Conservation (phyloP, 257 asterid species). For the Solanum acaule region DNA sequence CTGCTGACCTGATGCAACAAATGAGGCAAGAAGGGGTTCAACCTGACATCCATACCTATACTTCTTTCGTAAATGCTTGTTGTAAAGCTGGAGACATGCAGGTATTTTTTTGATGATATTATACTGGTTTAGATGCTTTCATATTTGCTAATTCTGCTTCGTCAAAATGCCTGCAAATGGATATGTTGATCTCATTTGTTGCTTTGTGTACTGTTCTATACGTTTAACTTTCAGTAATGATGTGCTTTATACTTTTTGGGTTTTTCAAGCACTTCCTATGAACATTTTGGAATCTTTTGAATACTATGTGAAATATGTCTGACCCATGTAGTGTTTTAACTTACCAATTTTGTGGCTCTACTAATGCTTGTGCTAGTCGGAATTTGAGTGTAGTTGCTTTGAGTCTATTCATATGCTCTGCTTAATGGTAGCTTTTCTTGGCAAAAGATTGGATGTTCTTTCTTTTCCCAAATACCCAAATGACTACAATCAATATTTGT, state of each 20-base stretch:
- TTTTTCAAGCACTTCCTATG: background rate
- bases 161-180: background rate
- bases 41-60: conserved; percentile 95
- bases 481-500: background rate
- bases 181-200: background rate
- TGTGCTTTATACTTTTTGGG: background rate
- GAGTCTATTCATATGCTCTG: background rate
- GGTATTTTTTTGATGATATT: background rate
- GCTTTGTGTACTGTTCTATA: background rate
- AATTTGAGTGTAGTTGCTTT: background rate
- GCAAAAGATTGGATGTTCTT: background rate
- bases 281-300: background rate
- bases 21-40: conserved; percentile 87
- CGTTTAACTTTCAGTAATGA: background rate
- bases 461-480: background rate
- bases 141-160: background rate
- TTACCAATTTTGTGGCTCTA: background rate
- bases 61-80: conserved; percentile 89
- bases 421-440: background rate
- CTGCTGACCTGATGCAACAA: conserved; percentile 97
- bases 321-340: background rate
- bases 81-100: conserved; percentile 97
- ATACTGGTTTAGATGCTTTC: background rate
- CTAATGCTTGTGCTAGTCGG: background rate
- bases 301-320: background rate